phyloP scores from a whole-genome alignment of 2,329 filamentous ascomycete species.

The Graphiopsis chlorocephala region DNA sequence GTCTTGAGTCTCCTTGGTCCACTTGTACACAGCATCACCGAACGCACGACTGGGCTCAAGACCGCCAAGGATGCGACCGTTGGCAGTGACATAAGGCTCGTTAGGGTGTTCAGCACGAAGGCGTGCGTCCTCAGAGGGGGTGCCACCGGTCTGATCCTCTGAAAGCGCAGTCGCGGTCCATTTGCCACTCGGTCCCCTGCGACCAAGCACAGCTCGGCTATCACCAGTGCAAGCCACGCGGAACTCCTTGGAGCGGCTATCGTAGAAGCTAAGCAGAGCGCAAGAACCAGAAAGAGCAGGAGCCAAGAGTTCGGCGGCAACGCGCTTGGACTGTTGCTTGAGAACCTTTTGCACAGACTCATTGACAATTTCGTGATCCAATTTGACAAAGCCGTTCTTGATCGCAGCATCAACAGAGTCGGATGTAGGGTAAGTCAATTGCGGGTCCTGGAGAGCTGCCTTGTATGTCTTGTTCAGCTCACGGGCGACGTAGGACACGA shows the following conservation, averaged over 20 bases:
- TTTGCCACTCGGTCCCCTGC: slow-evolving; percentile 73
- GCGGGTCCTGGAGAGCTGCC: slow-evolving; percentile 59
- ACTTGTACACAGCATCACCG: slow-evolving; percentile 96
- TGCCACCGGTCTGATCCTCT: slow-evolving; percentile 89
- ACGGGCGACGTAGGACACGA: slow-evolving; percentile 88
- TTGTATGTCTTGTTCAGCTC: slow-evolving; percentile 93
- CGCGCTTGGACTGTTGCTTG: slow-evolving; percentile 82
- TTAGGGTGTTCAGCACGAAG: slow-evolving; percentile 83
- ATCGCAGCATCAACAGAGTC: slow-evolving; percentile 87
- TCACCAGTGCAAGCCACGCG: slow-evolving; percentile 96
- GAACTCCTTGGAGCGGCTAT: slow-evolving; percentile 79
- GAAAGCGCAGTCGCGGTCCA: slow-evolving; percentile 90
- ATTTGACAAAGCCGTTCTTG: slow-evolving; percentile 81
- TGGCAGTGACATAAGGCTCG: slow-evolving; percentile 81
- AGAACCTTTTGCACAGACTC: slow-evolving; percentile 89
- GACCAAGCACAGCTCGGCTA: slow-evolving; percentile 88
- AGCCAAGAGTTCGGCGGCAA: slow-evolving; percentile 85
- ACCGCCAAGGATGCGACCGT: slow-evolving; percentile 86
- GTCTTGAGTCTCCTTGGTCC: slow-evolving; percentile 79
- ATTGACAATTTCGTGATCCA: slow-evolving; percentile 93
- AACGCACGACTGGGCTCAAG: slow-evolving; percentile 93
- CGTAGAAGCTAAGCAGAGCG: slow-evolving; percentile 93
- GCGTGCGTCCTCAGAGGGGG: slow-evolving; percentile 76
- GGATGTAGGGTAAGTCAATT: slow-evolving; percentile 63
- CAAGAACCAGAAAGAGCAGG: slow-evolving; percentile 96